Base-by-base conservation (phyloP, 139 green algal genomes). In the Chlamydomonas sp. region DNA sequence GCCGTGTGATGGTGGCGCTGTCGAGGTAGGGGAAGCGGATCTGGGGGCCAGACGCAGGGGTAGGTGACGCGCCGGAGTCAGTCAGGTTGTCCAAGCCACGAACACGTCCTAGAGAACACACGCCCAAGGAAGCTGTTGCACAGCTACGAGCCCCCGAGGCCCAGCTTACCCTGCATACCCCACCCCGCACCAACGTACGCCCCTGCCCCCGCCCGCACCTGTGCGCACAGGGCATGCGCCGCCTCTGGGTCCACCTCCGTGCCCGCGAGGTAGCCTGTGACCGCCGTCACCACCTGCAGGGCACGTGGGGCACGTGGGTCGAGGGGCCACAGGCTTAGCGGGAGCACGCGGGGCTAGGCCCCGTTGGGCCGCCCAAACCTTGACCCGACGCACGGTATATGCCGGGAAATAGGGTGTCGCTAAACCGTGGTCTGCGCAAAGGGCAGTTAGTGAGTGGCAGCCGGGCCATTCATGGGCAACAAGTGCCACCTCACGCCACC, bases 21-120 rank as follows among this genome's bases (percentile, higher is more conserved):
- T 92, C 89, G 67, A 92, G 85, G 80, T 90, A 92, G 9, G 87
- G 75, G 66, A 90, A 90, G 59, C 89, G 85, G 10, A 91, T 82
- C 88, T 91, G 69, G 1, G 84, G 61, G 17, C 61, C 17, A 15
- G 6, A n/a, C 8, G 49, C 6, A 10, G 20, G 3, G 18, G 68
- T 61, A n/a, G 18, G 62, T 2, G 59, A 9, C 5, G 77, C 59
- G 31, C 31, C 31, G 31, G 31, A 49, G 31, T 49, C 31, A 49
- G 31, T 49, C 31, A 49, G 31, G 31, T 49, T 49, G 31, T 49
- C 31, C 31, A 49, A 49, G 31, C 31, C 31, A 49, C 31, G 31
- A 49, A 49, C 31, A 49, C 31, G 31, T 49, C 31, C 31, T 49
- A 49, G 31, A 49, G 31, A 49, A 49, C 31, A 49, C 31, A 49